Evolutionary conservation across 805 yeast species (phyloP), one percentile per base, ranked within the genome.

Genomic region (Kuraishia hungarica): DNA sequence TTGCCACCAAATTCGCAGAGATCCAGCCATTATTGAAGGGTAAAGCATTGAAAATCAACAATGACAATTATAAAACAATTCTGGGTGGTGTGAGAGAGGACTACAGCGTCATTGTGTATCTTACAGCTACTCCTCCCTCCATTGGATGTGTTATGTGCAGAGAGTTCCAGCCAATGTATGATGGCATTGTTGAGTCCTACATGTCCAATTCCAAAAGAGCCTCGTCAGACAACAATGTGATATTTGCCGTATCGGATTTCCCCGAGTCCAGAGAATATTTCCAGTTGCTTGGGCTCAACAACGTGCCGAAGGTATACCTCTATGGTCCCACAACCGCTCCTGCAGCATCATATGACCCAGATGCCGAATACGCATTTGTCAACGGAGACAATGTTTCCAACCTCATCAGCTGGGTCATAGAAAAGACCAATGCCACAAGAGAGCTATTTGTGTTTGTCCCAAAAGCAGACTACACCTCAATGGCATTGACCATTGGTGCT

Each of bases 61-160:
- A 84, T 62, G 69, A 68, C 51, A 89, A 84, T 66, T 87, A 73
- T 64, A 76, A 80, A 59, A 68, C 72, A 17, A 65, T 85, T 21
- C 71, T 89, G 55, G 72, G 72, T 24, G 89, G 89, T 3, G 80
- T 83, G 22, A 78, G 93, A 63, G 80, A 79, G 48, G 90, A 89
- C 62, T 83, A 81, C 67, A 78, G 86, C 46, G 64, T 88, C n/a
- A 76, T 87, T 13, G 63, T 83, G 35, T 76, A 86, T 55, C 71
- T 93, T 58, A 87, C 97, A 0, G 90, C 97, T 2, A 79, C 85
- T 10, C 78, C 84, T 52, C 77, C 89, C 1, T 81, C 81, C 58
- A 79, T 92, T 64, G 89, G 88, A 13, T 94, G 99, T 72, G 73
- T 74, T 1, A 73, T 88, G 53, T 94, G 99, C 77, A 61, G 72